phyloP scores from a whole-genome alignment of 1,139 yeast genomes.

The Pneumocystis carinii region DNA sequence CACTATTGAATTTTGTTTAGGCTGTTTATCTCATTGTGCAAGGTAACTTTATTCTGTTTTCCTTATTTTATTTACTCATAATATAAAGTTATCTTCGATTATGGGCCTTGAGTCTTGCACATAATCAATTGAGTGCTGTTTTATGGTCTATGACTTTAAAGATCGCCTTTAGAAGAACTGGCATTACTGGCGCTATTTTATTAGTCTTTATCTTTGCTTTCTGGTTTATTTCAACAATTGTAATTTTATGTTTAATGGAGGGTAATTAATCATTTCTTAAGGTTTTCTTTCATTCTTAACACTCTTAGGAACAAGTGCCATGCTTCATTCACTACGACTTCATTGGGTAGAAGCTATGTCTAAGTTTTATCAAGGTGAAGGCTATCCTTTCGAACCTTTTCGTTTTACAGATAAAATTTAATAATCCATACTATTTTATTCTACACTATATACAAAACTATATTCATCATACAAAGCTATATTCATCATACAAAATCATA shows the following conservation, averaged over 20 bases:
- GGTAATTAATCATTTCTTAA: not conserved
- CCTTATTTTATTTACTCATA: conserved; percentile 21
- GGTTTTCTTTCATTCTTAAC: not conserved
- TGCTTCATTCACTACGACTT: conserved; percentile 89
- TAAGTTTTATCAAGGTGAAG: conserved; percentile 92
- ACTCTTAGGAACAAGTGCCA: conserved; percentile 98
- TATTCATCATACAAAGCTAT: too few relatives aligned
- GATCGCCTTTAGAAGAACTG: conserved; percentile 65
- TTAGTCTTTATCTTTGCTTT: conserved; percentile 71
- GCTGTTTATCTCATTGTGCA: conserved; percentile 96
- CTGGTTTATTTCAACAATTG: conserved; percentile 88
- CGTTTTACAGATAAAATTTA: conserved; percentile 31
- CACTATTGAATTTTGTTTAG: conserved; percentile 93
- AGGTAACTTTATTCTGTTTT: conserved; percentile 88
- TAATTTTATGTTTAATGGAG: conserved; percentile 54
- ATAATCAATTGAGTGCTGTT: conserved; percentile 86
- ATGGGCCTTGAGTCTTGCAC: conserved; percentile 80
- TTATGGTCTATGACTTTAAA: conserved; percentile 91
- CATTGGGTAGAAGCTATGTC: conserved; percentile 99
- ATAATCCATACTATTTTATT: too few relatives aligned
- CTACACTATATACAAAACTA: too few relatives aligned
- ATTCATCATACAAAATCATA: too few relatives aligned
- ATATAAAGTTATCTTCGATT: not conserved
- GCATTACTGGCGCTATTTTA: conserved; percentile 52
- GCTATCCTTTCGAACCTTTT: conserved; percentile 75